Evolutionary conservation across 768 basidiomycete species (phyloP).

Genomic region (Tricholoma flavovirens): DNA sequence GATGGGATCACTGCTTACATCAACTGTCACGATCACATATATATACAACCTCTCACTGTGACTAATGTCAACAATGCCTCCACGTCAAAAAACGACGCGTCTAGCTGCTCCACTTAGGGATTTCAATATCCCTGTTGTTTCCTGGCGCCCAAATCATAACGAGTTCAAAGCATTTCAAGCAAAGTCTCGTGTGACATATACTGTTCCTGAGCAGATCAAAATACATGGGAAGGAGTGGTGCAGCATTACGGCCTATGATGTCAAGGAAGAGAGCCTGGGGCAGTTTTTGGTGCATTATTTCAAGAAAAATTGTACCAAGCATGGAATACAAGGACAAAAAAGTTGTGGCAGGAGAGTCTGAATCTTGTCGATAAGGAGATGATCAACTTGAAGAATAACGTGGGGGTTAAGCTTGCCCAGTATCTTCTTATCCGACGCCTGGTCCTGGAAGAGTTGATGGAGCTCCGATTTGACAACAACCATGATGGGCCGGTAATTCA

Average conservation of each 20-base stretch:
- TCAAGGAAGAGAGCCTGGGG: not conserved
- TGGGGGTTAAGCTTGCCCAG: not conserved
- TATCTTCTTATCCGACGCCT: not conserved
- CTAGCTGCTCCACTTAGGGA: not conserved
- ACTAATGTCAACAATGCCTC: not conserved
- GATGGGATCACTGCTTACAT: no score
- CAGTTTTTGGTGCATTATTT: not conserved
- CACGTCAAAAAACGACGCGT: not conserved
- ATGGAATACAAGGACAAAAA: not conserved
- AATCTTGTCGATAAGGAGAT: not conserved
- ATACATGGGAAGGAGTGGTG: not conserved
- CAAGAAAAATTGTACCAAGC: not conserved
- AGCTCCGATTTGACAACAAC: not conserved
- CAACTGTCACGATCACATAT: not conserved
- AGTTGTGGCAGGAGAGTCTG: not conserved
- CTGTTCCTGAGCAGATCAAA: not conserved
- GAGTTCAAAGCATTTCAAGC: not conserved
- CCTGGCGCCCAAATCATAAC: not conserved
- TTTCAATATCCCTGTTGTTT: not conserved
- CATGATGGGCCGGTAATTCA: not conserved
- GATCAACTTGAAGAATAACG: not conserved
- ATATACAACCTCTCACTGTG: no score
- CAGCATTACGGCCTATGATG: not conserved
- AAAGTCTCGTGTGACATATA: not conserved
- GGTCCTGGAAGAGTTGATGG: not conserved